phyloP scores from a whole-genome alignment of 2,329 filamentous ascomycete species.

The Ciborinia camelliae region DNA sequence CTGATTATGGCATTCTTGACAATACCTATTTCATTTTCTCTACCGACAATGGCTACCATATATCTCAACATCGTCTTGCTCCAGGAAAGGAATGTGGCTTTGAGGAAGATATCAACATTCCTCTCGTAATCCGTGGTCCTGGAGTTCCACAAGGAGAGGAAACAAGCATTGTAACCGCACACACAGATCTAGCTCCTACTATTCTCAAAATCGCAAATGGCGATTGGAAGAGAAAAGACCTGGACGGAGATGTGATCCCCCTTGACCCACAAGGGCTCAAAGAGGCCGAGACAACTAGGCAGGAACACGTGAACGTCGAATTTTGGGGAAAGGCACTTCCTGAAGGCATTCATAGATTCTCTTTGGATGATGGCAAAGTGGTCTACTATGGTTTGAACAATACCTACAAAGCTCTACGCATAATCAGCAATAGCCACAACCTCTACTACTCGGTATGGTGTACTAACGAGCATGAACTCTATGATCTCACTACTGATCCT shows the following conservation, averaged over 20 bases:
- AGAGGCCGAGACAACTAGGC: slow-evolving; percentile 30
- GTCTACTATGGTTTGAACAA: slow-evolving; percentile 40
- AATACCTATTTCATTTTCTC: slow-evolving; percentile 59
- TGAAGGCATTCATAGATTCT: slow-evolving; percentile 33
- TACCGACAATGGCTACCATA: slow-evolving; percentile 53
- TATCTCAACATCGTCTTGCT: slow-evolving; percentile 49
- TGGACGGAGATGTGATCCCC: slow-evolving; percentile 47
- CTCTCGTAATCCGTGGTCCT: slow-evolving; percentile 57
- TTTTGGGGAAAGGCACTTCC: slow-evolving; percentile 41
- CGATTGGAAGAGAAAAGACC: slow-evolving; percentile 41
- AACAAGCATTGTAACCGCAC: slow-evolving; percentile 48
- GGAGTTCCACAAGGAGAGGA: slow-evolving; percentile 45
- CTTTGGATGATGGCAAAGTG: slow-evolving; percentile 31
- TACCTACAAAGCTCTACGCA: slow-evolving; percentile 48
- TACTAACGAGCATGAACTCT: slow-evolving; percentile 63
- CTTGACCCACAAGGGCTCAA: slow-evolving; percentile 31
- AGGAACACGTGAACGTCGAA: slow-evolving; percentile 49
- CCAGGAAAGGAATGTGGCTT: slow-evolving; percentile 51
- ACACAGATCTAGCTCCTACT: slow-evolving; percentile 52
- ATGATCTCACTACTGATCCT: slow-evolving; percentile 55
- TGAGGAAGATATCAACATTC: slow-evolving; percentile 51
- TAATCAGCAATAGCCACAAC: slow-evolving; percentile 50
- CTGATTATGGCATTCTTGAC: slow-evolving; percentile 40
- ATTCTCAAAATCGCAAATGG: slow-evolving; percentile 43
- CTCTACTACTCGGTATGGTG: slow-evolving; percentile 69